Base-by-base conservation (phyloP, 2,329 filamentous ascomycete genomes). In the Colletotrichum tamarilloi region DNA sequence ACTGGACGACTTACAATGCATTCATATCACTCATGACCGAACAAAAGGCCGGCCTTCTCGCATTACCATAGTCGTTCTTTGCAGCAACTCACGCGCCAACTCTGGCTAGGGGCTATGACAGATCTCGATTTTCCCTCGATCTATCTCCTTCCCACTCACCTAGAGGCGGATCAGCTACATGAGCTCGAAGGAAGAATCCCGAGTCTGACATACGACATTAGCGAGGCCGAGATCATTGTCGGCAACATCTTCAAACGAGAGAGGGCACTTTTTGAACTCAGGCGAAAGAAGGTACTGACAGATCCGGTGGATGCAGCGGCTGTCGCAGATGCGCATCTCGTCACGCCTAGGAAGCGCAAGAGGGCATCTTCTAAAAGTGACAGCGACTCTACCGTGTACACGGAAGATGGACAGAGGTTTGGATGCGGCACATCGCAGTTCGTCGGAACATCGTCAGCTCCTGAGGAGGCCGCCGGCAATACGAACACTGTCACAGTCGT, bases 231-330 rank as follows among this genome's bases (percentile, higher is more conserved):
- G 5, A 81, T 98, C 3, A 86, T 98, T 2, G 80, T 98, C 35
- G 95, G 93, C 2, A 94, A 92, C 76, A 87, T 97, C 42, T 87
- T 87, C 0, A 92, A 90, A 68, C 92, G 90, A 75, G 88, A 91
- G 77, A 89, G 96, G 22, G 94, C 94, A 1, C 86, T 89, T 59
- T 92, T 97, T 77, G 96, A 98, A 82, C 84, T 98, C 74, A 88
- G 94, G 66, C 88, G 90, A 7, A 88, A 90, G 58, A 92, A 91
- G 16, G 77, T 98, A 2, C 80, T 82, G 53, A 91, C 91, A 0
- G 85, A 89, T 67, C 89, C 91, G 70, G 76, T 85, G 3, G 70
- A 78, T 8, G 69, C 46, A 24, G 49, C 59, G 24, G 28, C 58
- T 6, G 32, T 42, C n/a, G 7, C 46, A 4, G 38, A 19, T 46